phyloP scores from a whole-genome alignment of 805 yeast species.

The Candida pseudoglaebosa region DNA sequence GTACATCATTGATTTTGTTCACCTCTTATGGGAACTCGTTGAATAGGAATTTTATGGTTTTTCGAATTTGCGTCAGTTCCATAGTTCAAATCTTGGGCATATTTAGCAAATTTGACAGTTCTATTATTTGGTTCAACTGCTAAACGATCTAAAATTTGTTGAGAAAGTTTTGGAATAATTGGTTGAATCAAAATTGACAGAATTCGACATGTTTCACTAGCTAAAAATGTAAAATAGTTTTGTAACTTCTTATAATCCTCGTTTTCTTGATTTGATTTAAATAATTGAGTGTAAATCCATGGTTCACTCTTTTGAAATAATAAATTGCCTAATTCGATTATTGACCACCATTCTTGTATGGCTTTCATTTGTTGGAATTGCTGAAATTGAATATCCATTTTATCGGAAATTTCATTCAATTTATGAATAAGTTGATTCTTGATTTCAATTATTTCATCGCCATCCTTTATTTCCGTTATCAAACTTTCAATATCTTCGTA shows the following conservation, averaged over 20 bases:
- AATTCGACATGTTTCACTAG: constrained; percentile 70
- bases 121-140: constrained; percentile 47
- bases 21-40: constrained; percentile 20
- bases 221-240: constrained; percentile 56
- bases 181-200: constrained; percentile 65
- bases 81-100: constrained; percentile 59
- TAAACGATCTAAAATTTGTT: constrained; percentile 56
- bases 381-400: constrained; percentile 42
- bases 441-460: constrained; percentile 13
- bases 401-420: constrained; percentile 30
- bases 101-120: constrained; percentile 36
- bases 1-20: constrained; percentile 8
- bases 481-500: constrained; percentile 21
- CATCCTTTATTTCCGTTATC: constrained; percentile 9
- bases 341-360: constrained; percentile 54
- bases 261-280: constrained; percentile 17
- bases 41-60: constrained; percentile 48
- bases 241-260: constrained; percentile 12
- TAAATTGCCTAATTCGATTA: constrained; percentile 57
- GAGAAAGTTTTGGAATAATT: constrained; percentile 64
- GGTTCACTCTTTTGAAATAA: constrained; percentile 71
- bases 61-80: constrained; percentile 52
- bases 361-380: constrained; percentile 54
- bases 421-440: constrained; percentile 21
- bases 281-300: constrained; percentile 51